Conservation (phyloP, 2,329 filamentous ascomycete genomes). For the Cladophialophora exuberans region DNA sequence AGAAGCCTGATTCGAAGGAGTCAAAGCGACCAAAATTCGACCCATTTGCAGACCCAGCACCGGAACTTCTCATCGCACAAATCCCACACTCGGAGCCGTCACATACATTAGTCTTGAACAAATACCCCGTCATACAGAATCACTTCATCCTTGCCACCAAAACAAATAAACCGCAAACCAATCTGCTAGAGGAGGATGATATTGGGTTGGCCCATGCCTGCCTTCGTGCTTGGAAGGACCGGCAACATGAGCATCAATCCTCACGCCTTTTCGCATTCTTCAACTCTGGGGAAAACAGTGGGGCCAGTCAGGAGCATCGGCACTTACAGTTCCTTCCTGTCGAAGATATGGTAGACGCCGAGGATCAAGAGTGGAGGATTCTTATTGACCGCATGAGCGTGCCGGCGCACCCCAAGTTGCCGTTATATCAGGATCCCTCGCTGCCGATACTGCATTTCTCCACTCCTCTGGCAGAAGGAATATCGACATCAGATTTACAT, state of each 20-base stretch:
- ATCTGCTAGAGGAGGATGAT: slow-evolving; percentile 48
- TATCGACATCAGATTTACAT: slow-evolving; percentile 36
- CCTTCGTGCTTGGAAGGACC: slow-evolving; percentile 44
- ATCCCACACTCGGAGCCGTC: slow-evolving; percentile 40
- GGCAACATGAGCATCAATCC: slow-evolving; percentile 15
- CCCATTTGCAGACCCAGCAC: slow-evolving; percentile 49
- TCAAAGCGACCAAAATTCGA: slow-evolving; percentile 40
- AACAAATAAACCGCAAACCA: slow-evolving; percentile 46
- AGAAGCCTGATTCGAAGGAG: slow-evolving; percentile 7
- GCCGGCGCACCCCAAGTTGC: slow-evolving; percentile 39
- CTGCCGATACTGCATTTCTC: slow-evolving; percentile 31
- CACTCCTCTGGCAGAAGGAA: slow-evolving; percentile 18
- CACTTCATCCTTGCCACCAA: slow-evolving; percentile 55
- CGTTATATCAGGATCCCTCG: slow-evolving; percentile 54
- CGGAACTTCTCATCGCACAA: slow-evolving; percentile 46
- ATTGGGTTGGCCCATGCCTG: slow-evolving; percentile 47
- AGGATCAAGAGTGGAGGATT: slow-evolving; percentile 47
- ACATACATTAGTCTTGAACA: slow-evolving; percentile 51
- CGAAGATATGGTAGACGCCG: slow-evolving; percentile 44
- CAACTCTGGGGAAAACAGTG: slow-evolving; percentile 53
- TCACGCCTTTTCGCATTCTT: slow-evolving; percentile 52
- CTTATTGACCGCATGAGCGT: slow-evolving; percentile 50
- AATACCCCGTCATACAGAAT: slow-evolving; percentile 52
- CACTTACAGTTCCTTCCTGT: slow-evolving; percentile 54
- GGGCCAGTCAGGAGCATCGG: slow-evolving; percentile 52